Evolutionary conservation across 2,329 filamentous ascomycete genomes (phyloP), one percentile per base, ranked within the genome.

Genomic region (Cercospora sp.): DNA sequence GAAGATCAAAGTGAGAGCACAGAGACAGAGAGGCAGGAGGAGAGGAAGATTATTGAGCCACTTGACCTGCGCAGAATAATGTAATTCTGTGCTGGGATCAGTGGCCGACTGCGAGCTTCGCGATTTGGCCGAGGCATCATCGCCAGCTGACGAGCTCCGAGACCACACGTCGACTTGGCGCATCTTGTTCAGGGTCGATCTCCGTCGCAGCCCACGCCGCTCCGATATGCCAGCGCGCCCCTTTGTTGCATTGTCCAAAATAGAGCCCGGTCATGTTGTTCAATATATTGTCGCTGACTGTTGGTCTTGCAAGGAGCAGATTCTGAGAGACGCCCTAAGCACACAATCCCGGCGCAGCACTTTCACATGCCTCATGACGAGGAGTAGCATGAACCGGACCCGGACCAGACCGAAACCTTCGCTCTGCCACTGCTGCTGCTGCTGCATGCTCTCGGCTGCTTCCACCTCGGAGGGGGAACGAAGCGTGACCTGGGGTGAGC

Each of bases 351-450:
- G 30, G 30, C 28, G 26, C 55, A 59, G 26, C 28, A 34, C 55
- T 37, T 59, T 59, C 55, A 59, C 55, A 59, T 37, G 55, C 55
- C 28, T 13, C 26, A 34, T 58, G 55, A 58, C 55, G n/a, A 34
- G 55, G 24, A n/a, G 28, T 21, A 40, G 55, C 28, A 58, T 30
- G 30, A 18, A 58, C 30, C 28, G 28, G 24, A 21, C 49, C 49
- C 49, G 49, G 24, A 13, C 18, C 49, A 28, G 30, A 26, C 61
- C 28, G 43, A 51, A 34, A 51, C 60, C 34, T 49, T 61, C 34
- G 6, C 59, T 24, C 32, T 61, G 34, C 40, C 43, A 24, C n/a
- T n/a, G n/a, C n/a, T n/a, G n/a, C n/a, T n/a, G n/a, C 60, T 10
- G 9, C 26, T 28, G 28, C 21, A 16, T 26, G 49, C 21, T 51